Evolutionary conservation across 2,329 filamentous ascomycete genomes (phyloP), one percentile per base, ranked within the genome.

Genomic region (Purpureocillium lavendulum): DNA sequence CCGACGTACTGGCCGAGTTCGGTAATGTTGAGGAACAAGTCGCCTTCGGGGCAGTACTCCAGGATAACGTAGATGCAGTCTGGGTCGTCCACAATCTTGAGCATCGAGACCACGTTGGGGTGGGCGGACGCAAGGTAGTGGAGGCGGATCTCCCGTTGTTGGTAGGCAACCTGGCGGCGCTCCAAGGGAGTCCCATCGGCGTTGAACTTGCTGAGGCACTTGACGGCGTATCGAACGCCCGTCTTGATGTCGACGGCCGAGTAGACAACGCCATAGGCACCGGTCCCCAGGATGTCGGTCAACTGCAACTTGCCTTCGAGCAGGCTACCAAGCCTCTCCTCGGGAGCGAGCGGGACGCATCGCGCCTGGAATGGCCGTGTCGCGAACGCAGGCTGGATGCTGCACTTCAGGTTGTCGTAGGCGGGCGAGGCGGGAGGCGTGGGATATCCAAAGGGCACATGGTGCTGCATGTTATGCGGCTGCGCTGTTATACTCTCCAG

Each of bases 201-300:
- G 62, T 90, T 92, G 64, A 82, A 75, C 66, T 95, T 97, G 80
- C 87, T 92, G 58, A 98, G 75, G 45, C 89, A 90, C 73, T 98
- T 98, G 58, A 98, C 90, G 48, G 92, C 92, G 71, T 94, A 98
- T 49, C 79, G 81, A 42, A 80, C 75, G 59, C 84, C 77, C 50
- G 81, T 90, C 59, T 82, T 82, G 58, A 90, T 77, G 66, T 92
- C 89, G 65, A 85, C 71, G 55, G 89, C 89, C 49, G 82, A 80
- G 69, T 97, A 97, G 18, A 98, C 92, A 32, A 96, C 89, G 48
- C 92, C 92, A 64, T 98, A 98, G 42, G 92, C 92, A 52, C 92
- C 92, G 37, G 90, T 86, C 49, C 92, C 92, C 46, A 97, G 75
- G 52, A 97, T 86, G 46, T 80, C 77, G 47, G 81, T 87, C 55